Conservation (phyloP, 202 grass and related monocot genomes). For the Schoenoplectus tabernaemontani region DNA sequence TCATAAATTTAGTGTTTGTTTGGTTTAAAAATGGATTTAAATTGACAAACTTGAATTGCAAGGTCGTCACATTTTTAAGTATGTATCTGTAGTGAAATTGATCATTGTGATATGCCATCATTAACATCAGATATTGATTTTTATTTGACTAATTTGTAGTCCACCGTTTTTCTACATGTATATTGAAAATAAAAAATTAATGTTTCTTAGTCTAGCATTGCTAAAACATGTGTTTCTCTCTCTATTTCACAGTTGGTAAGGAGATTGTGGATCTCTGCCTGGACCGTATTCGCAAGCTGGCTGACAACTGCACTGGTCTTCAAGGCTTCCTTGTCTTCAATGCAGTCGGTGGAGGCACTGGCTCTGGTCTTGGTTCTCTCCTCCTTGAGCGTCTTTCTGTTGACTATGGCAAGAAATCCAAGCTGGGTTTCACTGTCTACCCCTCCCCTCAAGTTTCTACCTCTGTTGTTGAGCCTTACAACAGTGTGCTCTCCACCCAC, state of each 20-base stretch:
- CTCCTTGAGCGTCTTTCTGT: slow-evolving; percentile 79
- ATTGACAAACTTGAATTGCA: neutral
- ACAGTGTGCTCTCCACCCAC: slow-evolving; percentile 84
- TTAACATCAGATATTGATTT: too few species aligned
- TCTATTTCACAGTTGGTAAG: slow-evolving; percentile 52
- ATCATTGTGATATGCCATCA: too few species aligned
- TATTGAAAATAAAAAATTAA: neutral
- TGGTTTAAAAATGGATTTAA: neutral
- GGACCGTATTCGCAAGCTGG: slow-evolving; percentile 79
- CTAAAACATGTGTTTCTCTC: neutral
- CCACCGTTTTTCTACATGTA: too few species aligned
- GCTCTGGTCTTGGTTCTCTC: slow-evolving; percentile 76
- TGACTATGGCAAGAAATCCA: slow-evolving; percentile 85
- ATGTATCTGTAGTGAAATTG: neutral
- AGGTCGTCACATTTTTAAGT: neutral
- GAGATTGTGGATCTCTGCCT: slow-evolving; percentile 88
- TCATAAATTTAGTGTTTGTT: neutral
- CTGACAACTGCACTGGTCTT: slow-evolving; percentile 78
- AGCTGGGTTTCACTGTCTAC: slow-evolving; percentile 82
- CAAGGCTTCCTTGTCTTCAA: slow-evolving; percentile 90
- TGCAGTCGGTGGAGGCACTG: slow-evolving; percentile 68
- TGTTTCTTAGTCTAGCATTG: neutral
- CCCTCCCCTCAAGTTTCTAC: slow-evolving; percentile 81
- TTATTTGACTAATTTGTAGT: too few species aligned
- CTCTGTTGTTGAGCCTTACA: slow-evolving; percentile 84